phyloP scores from a whole-genome alignment of 2,329 filamentous ascomycete species.

The Coniochaeta pulveracea region DNA sequence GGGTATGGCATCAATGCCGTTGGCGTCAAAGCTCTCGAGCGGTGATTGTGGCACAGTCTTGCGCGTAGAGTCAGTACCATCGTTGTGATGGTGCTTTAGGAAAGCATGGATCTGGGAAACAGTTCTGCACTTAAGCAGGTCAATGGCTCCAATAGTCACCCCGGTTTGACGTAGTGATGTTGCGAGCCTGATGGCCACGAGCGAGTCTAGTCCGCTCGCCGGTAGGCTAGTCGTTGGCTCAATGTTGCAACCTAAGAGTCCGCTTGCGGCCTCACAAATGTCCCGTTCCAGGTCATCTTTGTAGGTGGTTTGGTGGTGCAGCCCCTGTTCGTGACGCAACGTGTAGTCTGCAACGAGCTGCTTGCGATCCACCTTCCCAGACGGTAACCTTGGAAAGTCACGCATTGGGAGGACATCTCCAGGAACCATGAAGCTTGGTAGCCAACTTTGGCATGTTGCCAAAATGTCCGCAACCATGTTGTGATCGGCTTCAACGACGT shows the following conservation, averaged over 20 bases:
- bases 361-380: constrained; percentile 73
- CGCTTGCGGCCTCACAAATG: constrained; percentile 19
- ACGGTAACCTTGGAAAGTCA: constrained; percentile 63
- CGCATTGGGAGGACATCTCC: constrained; percentile 54
- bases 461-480: constrained; percentile 33
- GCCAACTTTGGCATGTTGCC: constrained; percentile 56
- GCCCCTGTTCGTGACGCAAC: constrained; percentile 2
- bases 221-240: constrained; percentile 18
- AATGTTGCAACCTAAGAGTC: constrained; percentile 16
- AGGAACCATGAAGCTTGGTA: constrained; percentile 77
- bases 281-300: constrained; percentile 20
- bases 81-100: constrained; percentile 4
- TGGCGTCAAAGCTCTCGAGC: constrained; percentile 1
- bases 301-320: constrained; percentile 6
- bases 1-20: constrained; percentile 1
- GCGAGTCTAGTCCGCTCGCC: constrained; percentile 26
- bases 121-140: constrained; percentile 47
- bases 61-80: neutral
- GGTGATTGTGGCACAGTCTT: constrained; percentile 8
- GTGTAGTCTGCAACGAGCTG: constrained; percentile 44
- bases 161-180: constrained; percentile 49
- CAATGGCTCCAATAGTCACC: constrained; percentile 42
- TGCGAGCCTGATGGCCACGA: constrained; percentile 39
- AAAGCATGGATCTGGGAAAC: constrained; percentile 16
- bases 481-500: constrained; percentile 19